phyloP scores from a whole-genome alignment of 177 flowering plant genomes.

The Vitis hybrid region DNA sequence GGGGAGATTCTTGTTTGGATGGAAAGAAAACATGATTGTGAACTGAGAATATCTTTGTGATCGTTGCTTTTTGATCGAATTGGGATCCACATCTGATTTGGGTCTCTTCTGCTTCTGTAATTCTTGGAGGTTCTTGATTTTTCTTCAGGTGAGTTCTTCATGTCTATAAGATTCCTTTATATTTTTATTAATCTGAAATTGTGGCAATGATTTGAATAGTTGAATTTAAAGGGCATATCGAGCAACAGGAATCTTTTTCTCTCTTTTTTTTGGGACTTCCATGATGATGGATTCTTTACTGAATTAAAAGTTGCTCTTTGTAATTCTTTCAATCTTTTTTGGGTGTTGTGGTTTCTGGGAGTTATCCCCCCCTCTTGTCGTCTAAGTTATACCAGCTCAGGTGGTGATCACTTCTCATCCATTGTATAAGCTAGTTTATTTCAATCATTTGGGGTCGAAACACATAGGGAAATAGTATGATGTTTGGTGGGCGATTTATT shows the following conservation, averaged over 20 bases:
- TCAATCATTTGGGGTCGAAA: background rate
- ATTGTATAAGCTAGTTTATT: background rate
- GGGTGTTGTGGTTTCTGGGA: too few species aligned
- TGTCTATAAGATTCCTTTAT: conserved; percentile 10
- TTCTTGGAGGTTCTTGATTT: conserved; percentile 22
- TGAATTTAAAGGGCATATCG: conserved; percentile 20
- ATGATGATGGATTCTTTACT: too few species aligned
- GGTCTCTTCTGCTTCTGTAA: conserved; percentile 21
- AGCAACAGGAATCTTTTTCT: conserved; percentile 26
- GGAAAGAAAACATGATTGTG: conserved; percentile 10
- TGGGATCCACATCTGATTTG: conserved; percentile 36
- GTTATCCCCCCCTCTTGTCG: background rate
- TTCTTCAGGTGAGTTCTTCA: conserved; percentile 26
- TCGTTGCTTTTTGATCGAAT: conserved; percentile 23
- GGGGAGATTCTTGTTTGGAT: conserved; percentile 19
- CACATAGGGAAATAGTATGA: background rate
- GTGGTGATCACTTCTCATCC: conserved; percentile 4
- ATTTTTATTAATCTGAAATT: conserved; percentile 13
- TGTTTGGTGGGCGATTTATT: conserved; percentile 3
- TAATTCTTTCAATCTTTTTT: too few species aligned
- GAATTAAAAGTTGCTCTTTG: too few species aligned
- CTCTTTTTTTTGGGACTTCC: background rate
- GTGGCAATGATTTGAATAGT: background rate
- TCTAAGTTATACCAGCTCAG: background rate
- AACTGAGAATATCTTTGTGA: conserved; percentile 7